A percentile compares a stretch with the other conserved stretches of the same genome.
Evolutionary conservation across 192 early-diverging fungal genomes (phyloP).

Genomic region (Coemansia guatemalensis): DNA sequence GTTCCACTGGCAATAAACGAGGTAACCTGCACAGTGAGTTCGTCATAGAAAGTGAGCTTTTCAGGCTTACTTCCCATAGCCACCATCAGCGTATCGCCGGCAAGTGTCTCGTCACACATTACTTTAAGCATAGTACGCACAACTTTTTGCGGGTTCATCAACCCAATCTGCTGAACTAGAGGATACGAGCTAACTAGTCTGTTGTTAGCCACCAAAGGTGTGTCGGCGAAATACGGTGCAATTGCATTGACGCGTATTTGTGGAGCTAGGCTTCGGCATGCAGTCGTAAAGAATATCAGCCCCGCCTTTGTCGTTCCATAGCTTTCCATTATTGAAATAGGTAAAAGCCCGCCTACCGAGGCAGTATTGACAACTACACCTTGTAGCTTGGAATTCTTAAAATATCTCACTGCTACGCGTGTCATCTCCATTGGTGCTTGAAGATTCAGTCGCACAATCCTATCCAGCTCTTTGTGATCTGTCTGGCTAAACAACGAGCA

Average conservation of each 20-base stretch:
- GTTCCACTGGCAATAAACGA: conserved; percentile 40
- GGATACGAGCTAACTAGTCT: conserved; percentile 30
- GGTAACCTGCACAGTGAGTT: conserved; percentile 22
- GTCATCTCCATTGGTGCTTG: conserved; percentile 74
- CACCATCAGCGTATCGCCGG: conserved; percentile 56
- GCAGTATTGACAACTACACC: conserved; percentile 76
- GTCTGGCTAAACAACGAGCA: conserved; percentile 52
- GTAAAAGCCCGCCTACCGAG: conserved; percentile 65
- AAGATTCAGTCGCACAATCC: conserved; percentile 69
- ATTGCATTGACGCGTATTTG: conserved; percentile 64
- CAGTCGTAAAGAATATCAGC: conserved; percentile 62
- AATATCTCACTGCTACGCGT: conserved; percentile 63
- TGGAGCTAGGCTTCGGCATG: conserved; percentile 47
- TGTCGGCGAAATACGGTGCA: conserved; percentile 61
- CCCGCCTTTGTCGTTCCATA: conserved; percentile 78
- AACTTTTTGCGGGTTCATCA: conserved; percentile 53
- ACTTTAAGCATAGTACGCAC: conserved; percentile 57
- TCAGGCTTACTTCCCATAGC: conserved; percentile 29
- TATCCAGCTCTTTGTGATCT: conserved; percentile 55
- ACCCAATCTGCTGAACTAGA: conserved; percentile 29
- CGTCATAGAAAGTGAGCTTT: conserved; percentile 35
- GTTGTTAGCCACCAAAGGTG: conserved; percentile 53
- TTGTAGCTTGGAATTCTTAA: conserved; percentile 46
- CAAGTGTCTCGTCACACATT: conserved; percentile 57
- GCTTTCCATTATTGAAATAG: conserved; percentile 60